A percentile compares a stretch with the other conserved stretches of the same genome.
phyloP scores from a whole-genome alignment of 805 yeast genomes.

The Wickerhamomyces pijperi region DNA sequence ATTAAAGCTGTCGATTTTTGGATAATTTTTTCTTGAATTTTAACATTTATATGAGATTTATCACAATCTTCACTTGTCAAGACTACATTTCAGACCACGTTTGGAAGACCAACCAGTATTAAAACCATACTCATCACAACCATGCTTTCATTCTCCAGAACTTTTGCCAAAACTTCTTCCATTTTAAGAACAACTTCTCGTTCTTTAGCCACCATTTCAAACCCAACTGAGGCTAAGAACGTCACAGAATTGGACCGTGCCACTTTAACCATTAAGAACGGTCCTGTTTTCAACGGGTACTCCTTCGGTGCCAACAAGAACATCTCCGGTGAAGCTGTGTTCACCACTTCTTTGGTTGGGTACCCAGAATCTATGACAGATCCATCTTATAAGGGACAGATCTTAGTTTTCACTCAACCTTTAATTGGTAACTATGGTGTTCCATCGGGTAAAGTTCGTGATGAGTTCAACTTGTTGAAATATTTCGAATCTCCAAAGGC shows the following conservation, averaged over 20 bases:
- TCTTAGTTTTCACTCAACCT: slow-evolving; percentile 93
- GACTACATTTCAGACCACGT: slow-evolving; percentile 41
- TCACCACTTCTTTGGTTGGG: slow-evolving; percentile 95
- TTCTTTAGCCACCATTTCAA: slow-evolving; percentile 16
- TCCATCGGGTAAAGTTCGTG: slow-evolving; percentile 73
- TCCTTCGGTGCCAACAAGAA: slow-evolving; percentile 94
- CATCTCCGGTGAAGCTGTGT: slow-evolving; percentile 94
- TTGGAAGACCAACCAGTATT: slow-evolving; percentile 38
- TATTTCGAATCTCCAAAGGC: slow-evolving; percentile 86
- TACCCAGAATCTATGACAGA: slow-evolving; percentile 99
- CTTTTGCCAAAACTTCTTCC: slow-evolving; percentile 12
- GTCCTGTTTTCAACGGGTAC: slow-evolving; percentile 85
- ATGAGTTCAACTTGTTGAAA: slow-evolving; percentile 75
- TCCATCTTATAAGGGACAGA: slow-evolving; percentile 96
- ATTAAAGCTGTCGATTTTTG: background rate
- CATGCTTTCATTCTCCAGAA: slow-evolving; percentile 18
- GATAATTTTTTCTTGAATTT: background rate
- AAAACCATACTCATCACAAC: slow-evolving; percentile 11
- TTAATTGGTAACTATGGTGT: slow-evolving; percentile 98
- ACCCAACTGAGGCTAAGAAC: slow-evolving; percentile 15
- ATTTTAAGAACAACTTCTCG: slow-evolving; percentile 18
- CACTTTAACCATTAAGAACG: slow-evolving; percentile 81
- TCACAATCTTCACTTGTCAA: slow-evolving; percentile 27
- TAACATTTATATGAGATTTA: slow-evolving; percentile 15
- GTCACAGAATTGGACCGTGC: slow-evolving; percentile 52